phyloP scores from a whole-genome alignment of 805 yeast species.

The Candida michaelii region DNA sequence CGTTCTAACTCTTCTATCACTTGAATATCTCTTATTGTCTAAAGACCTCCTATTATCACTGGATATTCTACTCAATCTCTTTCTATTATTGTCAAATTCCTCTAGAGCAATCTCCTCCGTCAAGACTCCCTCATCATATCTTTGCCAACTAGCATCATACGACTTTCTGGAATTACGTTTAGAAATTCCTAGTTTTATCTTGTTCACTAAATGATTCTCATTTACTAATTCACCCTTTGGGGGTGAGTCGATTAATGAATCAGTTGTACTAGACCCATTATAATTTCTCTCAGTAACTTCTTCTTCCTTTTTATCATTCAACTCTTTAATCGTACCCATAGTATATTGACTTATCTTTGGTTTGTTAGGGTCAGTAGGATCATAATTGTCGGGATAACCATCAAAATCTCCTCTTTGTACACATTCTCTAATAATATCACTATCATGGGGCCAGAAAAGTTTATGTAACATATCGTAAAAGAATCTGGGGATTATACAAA shows the following conservation, averaged over 20 bases:
- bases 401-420: slow-evolving; percentile 64
- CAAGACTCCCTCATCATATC: slow-evolving; percentile 34
- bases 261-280: slow-evolving; percentile 15
- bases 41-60: slow-evolving; percentile 14
- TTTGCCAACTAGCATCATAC: slow-evolving; percentile 31
- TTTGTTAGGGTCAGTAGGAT: slow-evolving; percentile 78
- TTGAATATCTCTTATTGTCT: slow-evolving; percentile 5
- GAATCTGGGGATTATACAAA: slow-evolving; percentile 69
- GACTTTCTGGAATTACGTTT: slow-evolving; percentile 32
- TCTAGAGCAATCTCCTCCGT: slow-evolving; percentile 56
- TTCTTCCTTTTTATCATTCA: slow-evolving; percentile 15
- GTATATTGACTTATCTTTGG: slow-evolving; percentile 49
- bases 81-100: slow-evolving; percentile 28
- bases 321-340: slow-evolving; percentile 18
- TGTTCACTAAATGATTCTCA: slow-evolving; percentile 11
- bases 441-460: slow-evolving; percentile 59
- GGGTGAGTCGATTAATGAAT: slow-evolving; percentile 3
- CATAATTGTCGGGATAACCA: slow-evolving; percentile 65
- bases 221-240: background rate
- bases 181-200: slow-evolving; percentile 30
- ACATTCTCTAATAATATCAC: slow-evolving; percentile 74
- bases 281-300: slow-evolving; percentile 8
- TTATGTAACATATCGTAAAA: slow-evolving; percentile 55
- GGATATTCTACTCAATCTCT: slow-evolving; percentile 24
- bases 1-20: slow-evolving; percentile 14